A percentile compares a stretch with the other conserved stretches of the same genome.
Evolutionary conservation across 805 yeast species (phyloP).

Genomic region (Schwanniomyces vanrijiae): DNA sequence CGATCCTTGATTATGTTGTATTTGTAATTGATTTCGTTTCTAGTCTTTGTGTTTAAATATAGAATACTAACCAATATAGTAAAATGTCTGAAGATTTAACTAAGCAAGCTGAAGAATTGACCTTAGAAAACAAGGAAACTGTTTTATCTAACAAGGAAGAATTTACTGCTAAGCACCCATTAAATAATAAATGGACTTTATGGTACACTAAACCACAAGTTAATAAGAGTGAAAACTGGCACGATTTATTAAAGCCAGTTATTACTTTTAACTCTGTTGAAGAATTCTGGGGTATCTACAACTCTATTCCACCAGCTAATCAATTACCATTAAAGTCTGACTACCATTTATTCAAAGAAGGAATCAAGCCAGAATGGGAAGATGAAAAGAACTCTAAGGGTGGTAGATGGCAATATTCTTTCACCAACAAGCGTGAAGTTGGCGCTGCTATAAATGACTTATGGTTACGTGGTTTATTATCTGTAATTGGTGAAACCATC

Average conservation of each 20-base stretch:
- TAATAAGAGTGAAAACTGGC: slow-evolving; percentile 81
- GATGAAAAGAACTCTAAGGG: slow-evolving; percentile 84
- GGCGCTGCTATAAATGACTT: slow-evolving; percentile 73
- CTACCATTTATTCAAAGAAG: slow-evolving; percentile 92
- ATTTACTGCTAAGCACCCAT: slow-evolving; percentile 82
- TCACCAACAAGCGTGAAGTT: slow-evolving; percentile 63
- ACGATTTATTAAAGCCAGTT: slow-evolving; percentile 88
- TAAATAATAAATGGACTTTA: slow-evolving; percentile 88
- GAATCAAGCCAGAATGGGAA: slow-evolving; percentile 98
- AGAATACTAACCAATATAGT: slow-evolving; percentile 3
- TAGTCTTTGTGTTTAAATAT: background rate
- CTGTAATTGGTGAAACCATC: slow-evolving; percentile 93
- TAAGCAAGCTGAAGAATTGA: slow-evolving; percentile 43
- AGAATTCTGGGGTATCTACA: slow-evolving; percentile 98
- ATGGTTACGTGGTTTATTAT: slow-evolving; percentile 87
- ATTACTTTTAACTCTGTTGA: slow-evolving; percentile 93
- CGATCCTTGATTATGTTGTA: background rate
- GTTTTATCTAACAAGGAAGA: slow-evolving; percentile 61
- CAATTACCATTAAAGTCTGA: slow-evolving; percentile 92
- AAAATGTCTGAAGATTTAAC: slow-evolving; percentile 47
- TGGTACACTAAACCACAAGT: slow-evolving; percentile 97
- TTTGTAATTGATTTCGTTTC: background rate
- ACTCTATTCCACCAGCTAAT: slow-evolving; percentile 87
- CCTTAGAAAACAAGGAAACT: slow-evolving; percentile 43
- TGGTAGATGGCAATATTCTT: slow-evolving; percentile 83